phyloP scores from a whole-genome alignment of 768 basidiomycete genomes.

The Naganishia vaughanmartiniae region DNA sequence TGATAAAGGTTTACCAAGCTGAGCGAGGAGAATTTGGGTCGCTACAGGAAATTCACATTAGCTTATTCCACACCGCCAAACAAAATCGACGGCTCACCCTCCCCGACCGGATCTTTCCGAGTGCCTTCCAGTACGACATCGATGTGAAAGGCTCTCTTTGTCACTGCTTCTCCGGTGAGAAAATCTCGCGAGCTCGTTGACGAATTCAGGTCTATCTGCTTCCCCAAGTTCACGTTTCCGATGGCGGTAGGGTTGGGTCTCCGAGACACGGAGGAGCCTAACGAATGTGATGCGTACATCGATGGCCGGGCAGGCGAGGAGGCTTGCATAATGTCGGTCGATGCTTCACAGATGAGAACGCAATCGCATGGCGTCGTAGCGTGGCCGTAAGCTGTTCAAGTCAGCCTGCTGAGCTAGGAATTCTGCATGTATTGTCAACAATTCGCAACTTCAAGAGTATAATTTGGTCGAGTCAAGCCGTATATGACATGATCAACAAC shows the following conservation, averaged over 20 bases:
- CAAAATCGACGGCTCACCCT: conserved; percentile 55
- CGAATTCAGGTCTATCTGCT: conserved; percentile 46
- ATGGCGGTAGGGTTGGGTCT: neutral
- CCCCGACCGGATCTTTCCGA: conserved; percentile 61
- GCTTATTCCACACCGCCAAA: conserved; percentile 55
- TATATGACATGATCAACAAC: neutral
- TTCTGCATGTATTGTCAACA: no score
- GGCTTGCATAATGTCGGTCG: neutral
- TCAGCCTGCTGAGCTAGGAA: no score
- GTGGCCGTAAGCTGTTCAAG: no score
- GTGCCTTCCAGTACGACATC: conserved; percentile 85
- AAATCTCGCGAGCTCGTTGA: conserved; percentile 42
- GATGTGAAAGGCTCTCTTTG: conserved; percentile 80
- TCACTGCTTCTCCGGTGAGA: conserved; percentile 55
- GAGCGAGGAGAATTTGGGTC: conserved; percentile 37
- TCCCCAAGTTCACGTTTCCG: conserved; percentile 8
- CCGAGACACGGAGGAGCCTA: neutral
- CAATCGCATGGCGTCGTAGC: neutral
- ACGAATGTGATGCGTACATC: conserved; percentile 12
- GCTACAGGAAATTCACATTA: conserved; percentile 47
- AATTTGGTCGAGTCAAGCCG: no score
- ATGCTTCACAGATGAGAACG: neutral
- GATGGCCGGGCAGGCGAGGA: conserved; percentile 13
- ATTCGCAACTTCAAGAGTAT: no score
- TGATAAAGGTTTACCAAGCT: conserved; percentile 40